Base-by-base conservation (phyloP, 768 basidiomycete species). In the Kwoniella europaea region DNA sequence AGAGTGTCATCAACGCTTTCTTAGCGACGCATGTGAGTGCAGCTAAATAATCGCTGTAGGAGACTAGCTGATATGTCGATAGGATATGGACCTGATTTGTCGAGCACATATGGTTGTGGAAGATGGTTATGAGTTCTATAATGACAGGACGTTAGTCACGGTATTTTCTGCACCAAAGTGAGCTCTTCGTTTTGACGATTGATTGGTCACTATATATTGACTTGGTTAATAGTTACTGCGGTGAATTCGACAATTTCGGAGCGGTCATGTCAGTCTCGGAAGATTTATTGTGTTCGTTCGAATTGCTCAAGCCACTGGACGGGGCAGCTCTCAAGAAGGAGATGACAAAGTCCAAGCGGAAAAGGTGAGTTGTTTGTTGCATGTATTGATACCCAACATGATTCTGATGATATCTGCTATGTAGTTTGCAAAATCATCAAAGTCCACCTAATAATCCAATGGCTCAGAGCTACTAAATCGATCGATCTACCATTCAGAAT, bases 21-120 rank as follows among this genome's bases (percentile, higher is more conserved):
- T 86, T 98, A 67, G 90, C 83, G 2, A 82, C 81, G 13, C 81
- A 83, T 72, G 82, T 83, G 70, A 80, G 82, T 76, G 6, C 35
- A 35, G 18, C 27, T 27, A 58, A 60, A 18, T 20, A 24, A 41
- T 66, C 67, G 41, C 53, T 10, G n/a, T 10, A 12, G 50, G 44
- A 65, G n/a, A 24, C 29, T 52, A 35, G 67, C 66, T 63, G 91
- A 72, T 44, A 58, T 77, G 15, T 7, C 27, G 15, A 10, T 54
- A 83, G 82, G 96, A 99, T 84, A 98, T 99, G 92, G 96, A 99
- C 85, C 87, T 99, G 73, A 98, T 99, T 85, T 98, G 97, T 86
- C 91, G 97, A 61, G 97, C 97, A 61, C 97, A 99, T 85, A 98
- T 98, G 97, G 97, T 99, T 56, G 97, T 99, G 72, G 97, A 99